Conservation (phyloP, 1,284 basidiomycete genomes). For the Athelia sp. region DNA sequence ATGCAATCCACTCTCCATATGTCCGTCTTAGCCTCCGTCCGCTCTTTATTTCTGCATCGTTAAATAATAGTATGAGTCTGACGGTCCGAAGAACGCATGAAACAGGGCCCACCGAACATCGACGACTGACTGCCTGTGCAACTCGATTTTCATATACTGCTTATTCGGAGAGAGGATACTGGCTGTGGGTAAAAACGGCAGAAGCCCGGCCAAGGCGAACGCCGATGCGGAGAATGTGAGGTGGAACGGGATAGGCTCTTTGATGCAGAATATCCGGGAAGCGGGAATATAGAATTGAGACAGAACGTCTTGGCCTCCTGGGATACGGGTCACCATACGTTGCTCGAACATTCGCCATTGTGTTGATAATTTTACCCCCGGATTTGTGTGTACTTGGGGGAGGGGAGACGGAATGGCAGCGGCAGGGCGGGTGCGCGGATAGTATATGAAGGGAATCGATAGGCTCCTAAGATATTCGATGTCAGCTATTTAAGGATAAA, state of each 20-base stretch:
- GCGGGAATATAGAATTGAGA: conserved; percentile 48
- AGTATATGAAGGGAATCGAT: conserved; percentile 55
- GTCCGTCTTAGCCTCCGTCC: conserved; percentile 51
- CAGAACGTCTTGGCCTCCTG: conserved; percentile 38
- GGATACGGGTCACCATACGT: conserved; percentile 32
- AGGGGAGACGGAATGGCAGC: conserved; percentile 47
- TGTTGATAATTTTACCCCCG: conserved; percentile 33
- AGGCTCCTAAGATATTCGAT: conserved; percentile 35
- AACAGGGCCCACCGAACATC: conserved; percentile 52
- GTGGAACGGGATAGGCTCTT: conserved; percentile 61
- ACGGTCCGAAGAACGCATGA: neutral
- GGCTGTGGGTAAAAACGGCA: conserved; percentile 49
- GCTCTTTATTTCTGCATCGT: conserved; percentile 25
- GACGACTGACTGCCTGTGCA: conserved; percentile 62
- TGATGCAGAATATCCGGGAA: conserved; percentile 52
- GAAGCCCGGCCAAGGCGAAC: conserved; percentile 51
- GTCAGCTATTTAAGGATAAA: neutral
- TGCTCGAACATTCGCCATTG: conserved; percentile 52
- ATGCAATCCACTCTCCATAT: conserved; percentile 65
- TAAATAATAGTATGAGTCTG: conserved; percentile 7
- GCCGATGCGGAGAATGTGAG: conserved; percentile 50
- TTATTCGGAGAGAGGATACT: conserved; percentile 20
- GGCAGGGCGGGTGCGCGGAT: conserved; percentile 59
- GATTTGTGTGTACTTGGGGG: conserved; percentile 13
- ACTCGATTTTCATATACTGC: conserved; percentile 48